Evolutionary conservation across 1,284 basidiomycete genomes (phyloP), one percentile per base, ranked within the genome.

Genomic region (Heterobasidion irregulare): DNA sequence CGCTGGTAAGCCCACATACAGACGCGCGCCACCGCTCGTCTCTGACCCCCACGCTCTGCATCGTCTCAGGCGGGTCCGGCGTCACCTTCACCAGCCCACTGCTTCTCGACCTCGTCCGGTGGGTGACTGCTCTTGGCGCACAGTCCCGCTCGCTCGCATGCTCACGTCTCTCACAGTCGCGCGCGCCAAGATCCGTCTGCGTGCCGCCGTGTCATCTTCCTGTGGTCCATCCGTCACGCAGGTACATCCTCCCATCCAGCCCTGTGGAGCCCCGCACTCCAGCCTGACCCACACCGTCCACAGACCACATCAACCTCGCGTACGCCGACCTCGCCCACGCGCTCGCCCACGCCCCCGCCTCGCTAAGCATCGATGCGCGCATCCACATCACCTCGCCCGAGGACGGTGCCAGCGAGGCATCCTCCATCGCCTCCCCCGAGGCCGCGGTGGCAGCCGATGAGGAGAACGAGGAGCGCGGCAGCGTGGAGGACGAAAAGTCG

Each of bases 11-110:
- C 63, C 18, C 26, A 26, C 26, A 26, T 5, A 26, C 26, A 5
- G n/a, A n/a, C 26, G 4, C 26, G 26, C 26, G 5, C 5, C 26
- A 26, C 4, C 26, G 26, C 26, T 5, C 26, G 26, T 26, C 26
- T 26, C 26, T 26, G 4, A 26, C 4, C 26, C 26, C 26, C 26
- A 26, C 26, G 6, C 26, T 26, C 26, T 26, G 26, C 26, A 26
- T 26, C 26, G 33, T 34, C 8, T 10, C 16, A 70, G 71, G 74
- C 10, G 75, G 74, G 0, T 71, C 74, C 2, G 75, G 75, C 2
- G 58, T 77, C 15, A 69, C 75, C 2, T 74, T 71, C 50, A 68
- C 68, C 6, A 57, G 75, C 4, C 71, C 75, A 0, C 62, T 74
- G 4, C 65, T 76, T 18, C 61, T 75, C 7, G 67, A 70, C 53